phyloP scores from a whole-genome alignment of 2,329 filamentous ascomycete genomes.

The Calycina marina region DNA sequence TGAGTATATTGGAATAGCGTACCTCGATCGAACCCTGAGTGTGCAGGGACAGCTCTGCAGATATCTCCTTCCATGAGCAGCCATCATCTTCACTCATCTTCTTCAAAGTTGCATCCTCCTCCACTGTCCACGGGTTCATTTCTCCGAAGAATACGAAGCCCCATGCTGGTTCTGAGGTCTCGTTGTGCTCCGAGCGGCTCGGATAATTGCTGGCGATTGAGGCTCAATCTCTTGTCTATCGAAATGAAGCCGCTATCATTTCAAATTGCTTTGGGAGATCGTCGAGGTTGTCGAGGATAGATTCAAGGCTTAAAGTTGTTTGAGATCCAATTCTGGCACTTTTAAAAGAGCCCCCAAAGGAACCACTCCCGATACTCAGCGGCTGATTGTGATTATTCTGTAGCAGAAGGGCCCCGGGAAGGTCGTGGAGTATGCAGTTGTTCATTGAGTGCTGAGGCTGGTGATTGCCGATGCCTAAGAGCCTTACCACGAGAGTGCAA shows the following conservation, averaged over 20 bases:
- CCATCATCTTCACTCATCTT: conserved; percentile 5
- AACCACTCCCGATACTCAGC: not conserved
- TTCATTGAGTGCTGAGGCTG: not conserved
- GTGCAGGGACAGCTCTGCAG: not conserved
- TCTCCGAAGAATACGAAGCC: not conserved
- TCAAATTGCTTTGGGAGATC: not conserved
- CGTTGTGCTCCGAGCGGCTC: not conserved
- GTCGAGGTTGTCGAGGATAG: no score
- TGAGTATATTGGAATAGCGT: conserved; percentile 2
- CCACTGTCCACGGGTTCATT: conserved; percentile 3
- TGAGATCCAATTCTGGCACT: not conserved
- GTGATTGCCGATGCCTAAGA: not conserved
- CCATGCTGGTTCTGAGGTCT: not conserved
- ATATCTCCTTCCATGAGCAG: conserved; percentile 4
- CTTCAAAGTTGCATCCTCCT: conserved; percentile 3
- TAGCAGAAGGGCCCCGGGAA: not conserved
- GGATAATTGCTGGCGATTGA: not conserved
- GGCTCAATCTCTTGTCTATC: not conserved
- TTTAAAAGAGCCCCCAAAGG: not conserved
- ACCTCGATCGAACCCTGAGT: conserved; percentile 2
- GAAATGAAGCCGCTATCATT: not conserved
- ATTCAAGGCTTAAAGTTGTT: not conserved
- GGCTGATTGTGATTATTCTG: not conserved
- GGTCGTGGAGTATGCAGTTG: not conserved
- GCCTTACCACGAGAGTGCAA: not conserved